A percentile compares a stretch with the other conserved stretches of the same genome.
Conservation (phyloP, 192 early-diverging fungal genomes). For the Entophlyctis luteolus region DNA sequence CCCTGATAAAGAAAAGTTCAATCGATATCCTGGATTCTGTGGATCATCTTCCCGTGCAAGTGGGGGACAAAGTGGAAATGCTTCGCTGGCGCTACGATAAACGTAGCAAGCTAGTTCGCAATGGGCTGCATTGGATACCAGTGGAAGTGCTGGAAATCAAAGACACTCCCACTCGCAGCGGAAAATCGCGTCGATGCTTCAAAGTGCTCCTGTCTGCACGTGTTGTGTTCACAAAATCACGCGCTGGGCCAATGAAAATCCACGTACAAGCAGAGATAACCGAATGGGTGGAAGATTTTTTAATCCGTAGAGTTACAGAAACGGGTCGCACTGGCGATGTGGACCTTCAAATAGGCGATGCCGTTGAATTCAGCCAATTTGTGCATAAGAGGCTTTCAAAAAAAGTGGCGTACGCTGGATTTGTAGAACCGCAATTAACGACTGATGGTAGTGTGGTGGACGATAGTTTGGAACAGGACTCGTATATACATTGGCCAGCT, state of each 20-base stretch:
- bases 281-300: constrained; percentile 26
- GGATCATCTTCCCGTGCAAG: not conserved
- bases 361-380: constrained; percentile 15
- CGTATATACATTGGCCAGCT: constrained; percentile 12
- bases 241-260: not conserved
- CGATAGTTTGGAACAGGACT: constrained; percentile 16
- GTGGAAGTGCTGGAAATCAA: constrained; percentile 11
- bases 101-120: not conserved
- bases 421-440: not conserved
- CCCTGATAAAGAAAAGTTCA: not conserved
- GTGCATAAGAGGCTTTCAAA: not conserved
- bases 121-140: constrained; percentile 20
- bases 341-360: constrained; percentile 1
- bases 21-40: not conserved
- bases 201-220: constrained; percentile 9
- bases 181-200: not conserved
- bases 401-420: not conserved
- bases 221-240: not conserved
- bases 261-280: not conserved
- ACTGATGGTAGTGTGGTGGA: not conserved
- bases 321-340: not conserved
- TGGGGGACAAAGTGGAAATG: constrained; percentile 16
- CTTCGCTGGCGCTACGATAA: constrained; percentile 12
- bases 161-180: not conserved
- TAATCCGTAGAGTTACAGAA: not conserved